Evolutionary conservation across 768 basidiomycete genomes (phyloP), one percentile per base, ranked within the genome.

Genomic region (Tremella fuciformis): DNA sequence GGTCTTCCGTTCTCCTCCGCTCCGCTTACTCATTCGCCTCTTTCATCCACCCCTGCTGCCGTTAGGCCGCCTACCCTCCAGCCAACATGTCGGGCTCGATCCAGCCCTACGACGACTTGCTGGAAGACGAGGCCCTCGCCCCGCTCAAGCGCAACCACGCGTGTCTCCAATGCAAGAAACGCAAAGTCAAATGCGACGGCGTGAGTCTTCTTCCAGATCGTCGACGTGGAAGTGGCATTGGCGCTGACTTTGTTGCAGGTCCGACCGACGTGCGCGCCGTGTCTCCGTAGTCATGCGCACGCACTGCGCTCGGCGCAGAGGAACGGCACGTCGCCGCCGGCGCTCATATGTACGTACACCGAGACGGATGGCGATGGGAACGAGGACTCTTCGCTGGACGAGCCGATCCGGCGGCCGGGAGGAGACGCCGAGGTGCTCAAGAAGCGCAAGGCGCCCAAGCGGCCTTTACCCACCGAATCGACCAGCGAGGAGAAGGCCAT

Each of bases 101-200:
- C 42, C 42, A 46, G 16, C 37, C 51, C 2, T 52, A 26, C 22
- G 51, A 40, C 29, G 22, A 24, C 8, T 34, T 52, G 26, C 42
- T 58, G 13, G 53, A 40, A 15, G 63, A 64, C 47, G 63, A 65
- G 21, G 15, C 59, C 3, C 46, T 65, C 49, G 53, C 60, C 3
- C 64, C 68, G 13, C 60, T 76, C 21, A 70, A 70, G 46, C 53
- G 74, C 3, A 76, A 76, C 56, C 72, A 73, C 59, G 75, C 75
- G 8, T 76, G 75, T 62, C 57, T 76, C 13, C 66, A 70, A 58
- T 76, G 75, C 57, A 71, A 73, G 47, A 69, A 71, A 47, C 67
- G 73, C 2, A 76, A 76, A 57, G 68, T 76, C 54, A 74, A 74
- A 53, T 76, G 75, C 53, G 73, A 74, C 59, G 75, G 70, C 25